Evolutionary conservation across 2,329 filamentous ascomycete species (phyloP).

Genomic region (Lojkania enalia): DNA sequence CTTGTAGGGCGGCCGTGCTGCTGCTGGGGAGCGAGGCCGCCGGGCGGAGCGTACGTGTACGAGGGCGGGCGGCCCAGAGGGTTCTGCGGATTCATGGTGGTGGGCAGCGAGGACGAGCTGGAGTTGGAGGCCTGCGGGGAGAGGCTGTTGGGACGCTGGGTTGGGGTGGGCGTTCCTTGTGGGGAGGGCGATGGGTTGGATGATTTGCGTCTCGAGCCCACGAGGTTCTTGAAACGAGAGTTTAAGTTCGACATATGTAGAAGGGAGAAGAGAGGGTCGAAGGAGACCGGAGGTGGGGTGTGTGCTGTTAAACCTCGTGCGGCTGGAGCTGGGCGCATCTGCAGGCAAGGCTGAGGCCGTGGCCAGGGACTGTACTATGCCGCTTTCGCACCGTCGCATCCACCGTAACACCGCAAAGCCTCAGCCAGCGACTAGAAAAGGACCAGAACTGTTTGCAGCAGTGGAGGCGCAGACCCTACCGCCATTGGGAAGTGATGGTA

Average conservation of each 20-base stretch:
- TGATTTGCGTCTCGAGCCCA: conserved; percentile 80
- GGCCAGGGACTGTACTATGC: conserved; percentile 3
- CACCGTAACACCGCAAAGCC: not conserved
- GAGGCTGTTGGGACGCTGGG: conserved; percentile 45
- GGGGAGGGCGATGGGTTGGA: conserved; percentile 49
- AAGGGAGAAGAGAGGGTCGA: conserved; percentile 21
- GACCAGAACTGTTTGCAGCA: not conserved
- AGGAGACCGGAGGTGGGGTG: conserved; percentile 26
- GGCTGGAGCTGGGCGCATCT: conserved; percentile 36
- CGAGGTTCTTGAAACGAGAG: conserved; percentile 74
- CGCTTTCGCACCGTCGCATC: conserved; percentile 4
- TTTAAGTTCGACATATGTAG: conserved; percentile 81
- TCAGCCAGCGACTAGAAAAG: conserved; percentile 7
- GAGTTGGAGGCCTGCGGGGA: conserved; percentile 46
- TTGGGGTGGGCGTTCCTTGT: conserved; percentile 40
- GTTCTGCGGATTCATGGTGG: conserved; percentile 58
- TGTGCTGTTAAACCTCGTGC: conserved; percentile 30
- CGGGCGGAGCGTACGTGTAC: conserved; percentile 59
- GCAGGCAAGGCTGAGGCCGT: conserved; percentile 15
- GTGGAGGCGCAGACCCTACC: conserved; percentile 8
- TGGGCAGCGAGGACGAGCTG: conserved; percentile 42
- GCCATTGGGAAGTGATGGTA: not conserved
- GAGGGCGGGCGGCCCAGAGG: conserved; percentile 64
- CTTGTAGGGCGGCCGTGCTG: conserved; percentile 54
- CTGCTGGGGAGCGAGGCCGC: conserved; percentile 44